Evolutionary conservation across 371 early-diverging fungal genomes (phyloP).

Genomic region (Phascolomyces articulosus): DNA sequence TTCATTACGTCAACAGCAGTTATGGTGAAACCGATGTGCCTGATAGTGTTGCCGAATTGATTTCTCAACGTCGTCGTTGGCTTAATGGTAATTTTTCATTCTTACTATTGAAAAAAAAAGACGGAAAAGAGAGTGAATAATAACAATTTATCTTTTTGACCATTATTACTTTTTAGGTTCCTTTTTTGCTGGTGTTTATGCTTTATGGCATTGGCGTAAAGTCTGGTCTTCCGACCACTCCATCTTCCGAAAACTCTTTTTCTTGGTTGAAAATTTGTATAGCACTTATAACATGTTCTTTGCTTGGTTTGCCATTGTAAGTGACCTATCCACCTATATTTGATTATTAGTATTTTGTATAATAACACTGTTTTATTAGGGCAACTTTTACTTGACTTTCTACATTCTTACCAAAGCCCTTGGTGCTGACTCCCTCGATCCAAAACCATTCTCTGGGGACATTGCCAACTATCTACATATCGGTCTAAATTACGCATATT

Average conservation of each 20-base stretch:
- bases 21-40: conserved; percentile 92
- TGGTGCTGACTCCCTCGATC: conserved; percentile 11
- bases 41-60: conserved; percentile 75
- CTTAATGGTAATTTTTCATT: conserved; percentile 67
- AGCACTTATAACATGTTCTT: conserved; percentile 74
- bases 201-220: conserved; percentile 77
- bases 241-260: conserved; percentile 60
- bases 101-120: background rate
- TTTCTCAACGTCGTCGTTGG: conserved; percentile 91
- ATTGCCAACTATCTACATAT: conserved; percentile 46
- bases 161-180: conserved; percentile 62
- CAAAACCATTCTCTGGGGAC: conserved; percentile 54
- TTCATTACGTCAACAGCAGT: conserved; percentile 70
- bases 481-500: conserved; percentile 62
- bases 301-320: conserved; percentile 76
- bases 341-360: too few species aligned
- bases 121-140: background rate
- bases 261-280: conserved; percentile 76
- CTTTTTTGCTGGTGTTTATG: conserved; percentile 92
- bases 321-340: conserved; percentile 15
- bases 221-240: conserved; percentile 77
- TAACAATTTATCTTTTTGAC: background rate
- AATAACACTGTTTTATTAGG: conserved; percentile 45
- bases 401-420: conserved; percentile 59
- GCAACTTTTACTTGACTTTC: conserved; percentile 80